Conservation (phyloP, 495 filamentous ascomycete species). For the Aspergillus sclerotiicarbonarius region DNA sequence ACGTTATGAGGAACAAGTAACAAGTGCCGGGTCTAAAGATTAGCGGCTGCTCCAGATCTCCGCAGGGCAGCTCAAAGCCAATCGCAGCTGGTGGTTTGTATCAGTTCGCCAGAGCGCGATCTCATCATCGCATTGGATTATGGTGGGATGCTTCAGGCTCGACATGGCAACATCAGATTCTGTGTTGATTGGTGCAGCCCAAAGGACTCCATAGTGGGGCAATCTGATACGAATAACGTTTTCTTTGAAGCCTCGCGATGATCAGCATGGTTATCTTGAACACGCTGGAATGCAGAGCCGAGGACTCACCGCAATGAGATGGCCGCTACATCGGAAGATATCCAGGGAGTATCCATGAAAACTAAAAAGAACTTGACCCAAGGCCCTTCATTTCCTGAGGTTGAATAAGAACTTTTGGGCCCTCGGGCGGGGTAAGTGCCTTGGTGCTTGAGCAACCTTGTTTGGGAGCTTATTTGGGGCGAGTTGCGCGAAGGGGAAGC, state of each 20-base stretch:
- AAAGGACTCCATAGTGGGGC: not conserved
- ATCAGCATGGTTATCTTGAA: not conserved
- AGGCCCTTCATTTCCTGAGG: too few species aligned
- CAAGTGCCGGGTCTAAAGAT: slow-evolving; percentile 1
- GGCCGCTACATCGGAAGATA: too few species aligned
- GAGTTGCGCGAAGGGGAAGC: slow-evolving; percentile 17
- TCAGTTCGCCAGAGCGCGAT: not conserved
- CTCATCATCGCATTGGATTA: slow-evolving; percentile 19
- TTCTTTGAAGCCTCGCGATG: not conserved
- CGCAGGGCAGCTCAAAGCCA: not conserved
- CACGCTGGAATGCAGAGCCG: not conserved
- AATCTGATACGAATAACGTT: not conserved
- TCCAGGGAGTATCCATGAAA: too few species aligned
- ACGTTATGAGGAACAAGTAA: slow-evolving; percentile 23
- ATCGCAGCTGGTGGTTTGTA: not conserved
- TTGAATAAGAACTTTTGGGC: not conserved
- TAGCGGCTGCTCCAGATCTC: slow-evolving; percentile 9
- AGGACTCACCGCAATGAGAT: not conserved
- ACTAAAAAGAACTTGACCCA: too few species aligned
- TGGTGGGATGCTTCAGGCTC: slow-evolving; percentile 21
- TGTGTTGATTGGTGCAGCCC: slow-evolving; percentile 12
- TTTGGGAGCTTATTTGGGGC: not conserved
- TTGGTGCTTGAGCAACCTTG: not conserved
- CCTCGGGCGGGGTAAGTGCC: not conserved
- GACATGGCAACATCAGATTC: slow-evolving; percentile 16